A percentile compares a stretch with the other conserved stretches of the same genome.
phyloP scores from a whole-genome alignment of 2,329 filamentous ascomycete genomes.

The Fusarium sp. region DNA sequence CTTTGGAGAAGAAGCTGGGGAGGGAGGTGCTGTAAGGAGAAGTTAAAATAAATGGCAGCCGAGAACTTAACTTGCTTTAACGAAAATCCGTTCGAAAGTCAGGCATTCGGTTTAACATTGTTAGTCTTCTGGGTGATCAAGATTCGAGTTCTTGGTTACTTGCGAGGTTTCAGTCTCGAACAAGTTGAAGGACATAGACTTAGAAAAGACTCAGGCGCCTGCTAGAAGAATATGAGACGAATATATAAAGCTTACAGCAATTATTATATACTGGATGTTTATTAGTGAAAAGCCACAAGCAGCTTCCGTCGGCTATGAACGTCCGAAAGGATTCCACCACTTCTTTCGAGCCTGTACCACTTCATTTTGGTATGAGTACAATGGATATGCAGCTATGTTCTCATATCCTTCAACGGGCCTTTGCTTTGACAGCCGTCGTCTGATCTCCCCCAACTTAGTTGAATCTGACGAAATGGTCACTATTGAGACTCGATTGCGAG shows the following conservation, averaged over 20 bases:
- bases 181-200: too few species aligned
- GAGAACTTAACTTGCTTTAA: neutral
- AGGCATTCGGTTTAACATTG: neutral
- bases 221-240: too few species aligned
- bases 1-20: neutral
- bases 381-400: constrained; percentile 38
- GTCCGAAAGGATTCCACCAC: constrained; percentile 43
- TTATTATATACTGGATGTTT: neutral
- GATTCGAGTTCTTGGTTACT: neutral
- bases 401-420: constrained; percentile 5
- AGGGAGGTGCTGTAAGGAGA: too few species aligned
- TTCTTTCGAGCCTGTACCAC: constrained; percentile 34
- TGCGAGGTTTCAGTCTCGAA: neutral
- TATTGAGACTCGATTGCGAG: constrained; percentile 43
- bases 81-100: too few species aligned
- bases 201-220: too few species aligned
- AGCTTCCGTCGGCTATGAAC: neutral
- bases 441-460: constrained; percentile 60
- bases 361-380: constrained; percentile 28
- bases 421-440: constrained; percentile 38
- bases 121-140: neutral
- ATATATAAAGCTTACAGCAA: neutral
- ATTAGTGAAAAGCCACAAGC: neutral
- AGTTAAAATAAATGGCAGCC: neutral
- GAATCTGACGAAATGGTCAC: constrained; percentile 58